Evolutionary conservation across 225 moss, liverwort and hornwort species (phyloP), one percentile per base, ranked within the genome.

Genomic region (Bryum argenteum): DNA sequence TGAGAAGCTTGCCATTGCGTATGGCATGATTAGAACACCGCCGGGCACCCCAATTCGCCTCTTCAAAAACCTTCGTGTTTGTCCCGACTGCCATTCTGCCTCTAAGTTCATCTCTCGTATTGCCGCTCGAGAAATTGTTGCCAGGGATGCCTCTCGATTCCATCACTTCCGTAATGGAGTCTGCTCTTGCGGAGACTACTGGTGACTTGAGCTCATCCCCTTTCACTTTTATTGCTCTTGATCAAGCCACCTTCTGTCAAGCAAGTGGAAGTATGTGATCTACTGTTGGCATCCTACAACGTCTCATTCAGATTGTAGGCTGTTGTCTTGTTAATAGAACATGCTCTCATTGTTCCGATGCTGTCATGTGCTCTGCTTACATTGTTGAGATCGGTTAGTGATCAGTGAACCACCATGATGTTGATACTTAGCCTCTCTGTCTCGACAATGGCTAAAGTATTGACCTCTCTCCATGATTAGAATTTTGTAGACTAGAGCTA

Each of bases 1-100:
- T 59, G 86, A 87, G 86, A 87, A 75, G 69, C 58, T 87, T 48
- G 86, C 86, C 57, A 80, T 87, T 55, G 75, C 75, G 17, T 87
- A 77, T 78, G 86, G 86, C 21, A 43, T 87, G 61, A 67, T 87
- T 44, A 72, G 65, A 71, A 84, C 78, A 21, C 80, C 81, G 3
- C 63, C 58, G 20, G 81, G 86, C 15, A 42, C 84, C 6, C 78
- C 78, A 22, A 72, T 84, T 9, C 61, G 66, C 53, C 66, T 87
- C 11, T 80, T 75, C 75, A 87, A 87, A 55, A 87, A 87, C 68
- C 75, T 87, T 11, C 77, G 84, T 9, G 83, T 87, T 23, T 87
- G 86, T 62, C 63, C 47, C 8, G 86, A 87, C 69, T 87, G 86
- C 33, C 84, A 87, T 9, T 58, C 77, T 55, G 84, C 75, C 39